Evolutionary conservation across 129 eudicot species (phyloP).

Genomic region (Glebionis coronaria): DNA sequence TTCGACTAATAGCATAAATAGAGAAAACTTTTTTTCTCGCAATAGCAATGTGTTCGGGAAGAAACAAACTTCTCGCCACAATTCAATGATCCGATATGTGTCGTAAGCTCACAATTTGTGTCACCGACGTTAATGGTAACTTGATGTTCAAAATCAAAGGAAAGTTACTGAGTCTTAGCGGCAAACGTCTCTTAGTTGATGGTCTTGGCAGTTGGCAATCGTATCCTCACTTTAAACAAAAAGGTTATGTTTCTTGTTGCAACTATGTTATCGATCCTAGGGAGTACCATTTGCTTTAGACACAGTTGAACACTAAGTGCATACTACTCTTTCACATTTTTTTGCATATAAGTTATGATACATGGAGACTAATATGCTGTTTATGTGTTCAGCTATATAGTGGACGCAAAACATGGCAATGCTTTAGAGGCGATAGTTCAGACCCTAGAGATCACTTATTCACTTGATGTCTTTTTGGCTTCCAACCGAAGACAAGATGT

Average conservation of each 20-base stretch:
- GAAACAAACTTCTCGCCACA: no score
- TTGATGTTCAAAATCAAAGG: conserved; percentile 30
- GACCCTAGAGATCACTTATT: conserved; percentile 44
- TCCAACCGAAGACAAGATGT: conserved; percentile 36
- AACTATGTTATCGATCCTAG: no score
- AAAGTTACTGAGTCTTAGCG: conserved; percentile 41
- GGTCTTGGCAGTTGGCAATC: conserved; percentile 49
- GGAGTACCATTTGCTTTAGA: no score
- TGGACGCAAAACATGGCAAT: conserved; percentile 52
- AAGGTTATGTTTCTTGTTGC: conserved; percentile 37
- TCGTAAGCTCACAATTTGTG: no score
- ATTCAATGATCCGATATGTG: no score
- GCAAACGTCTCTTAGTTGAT: conserved; percentile 51
- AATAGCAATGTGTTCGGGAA: no score
- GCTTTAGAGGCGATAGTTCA: conserved; percentile 56
- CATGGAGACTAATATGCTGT: not conserved
- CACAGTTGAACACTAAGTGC: no score
- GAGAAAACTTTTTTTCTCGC: no score
- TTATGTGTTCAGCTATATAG: conserved; percentile 30
- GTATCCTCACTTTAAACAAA: conserved; percentile 46
- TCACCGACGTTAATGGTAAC: conserved; percentile 26
- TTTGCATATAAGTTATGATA: no score
- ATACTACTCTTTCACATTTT: no score
- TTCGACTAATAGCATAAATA: no score
- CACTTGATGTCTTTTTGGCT: conserved; percentile 53